Base-by-base conservation (phyloP, 2,329 filamentous ascomycete genomes). In the Penicillium sp. region DNA sequence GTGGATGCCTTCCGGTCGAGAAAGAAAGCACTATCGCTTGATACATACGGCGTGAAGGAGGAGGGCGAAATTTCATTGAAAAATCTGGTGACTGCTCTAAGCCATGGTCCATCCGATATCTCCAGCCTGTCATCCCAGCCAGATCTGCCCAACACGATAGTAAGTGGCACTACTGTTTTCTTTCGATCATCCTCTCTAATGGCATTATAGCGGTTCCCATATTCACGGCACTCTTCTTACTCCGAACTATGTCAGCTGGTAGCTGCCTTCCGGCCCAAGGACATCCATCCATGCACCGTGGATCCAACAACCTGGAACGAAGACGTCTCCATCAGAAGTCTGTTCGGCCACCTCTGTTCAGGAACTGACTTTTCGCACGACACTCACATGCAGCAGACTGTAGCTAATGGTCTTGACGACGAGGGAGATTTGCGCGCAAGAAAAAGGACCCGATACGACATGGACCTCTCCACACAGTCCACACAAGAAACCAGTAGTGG, bases 151-250 rank as follows among this genome's bases (percentile, higher is more conserved):
- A 68, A 60, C n/a, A 68, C 60, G 23, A 76, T 77, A 49, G 74
- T 77, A 62, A 58, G 73, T 66, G 1, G 17, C n/a, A n/a, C 25
- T 27, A 23, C 4, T 21, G 3, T n/a, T 53, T 33, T 6, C 5
- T 9, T 27, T 21, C 9, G 6, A 12, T 7, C 3, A 25, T 44
- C 3, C 6, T 12, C 25, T 27, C 63, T 68, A 47, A 66, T 39
- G 12, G 4, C 13, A 3, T n/a, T 15, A 35, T 44, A 77, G 78
- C 80, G 77, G 21, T 97, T 96, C 64, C 90, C 93, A 0, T 97
- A 93, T 69, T 93, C 93, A 0, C 84, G 93, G 1, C 93, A 97
- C 73, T 96, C 93, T 0, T 96, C 91, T 0, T 93, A 94, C 59
- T 78, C 80, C 0, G 93, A 97, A 70, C 82, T 96, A 3, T 89